Evolutionary conservation across 2,329 filamentous ascomycete species (phyloP), one percentile per base, ranked within the genome.

Genomic region (Neocatenulostroma microsporum): DNA sequence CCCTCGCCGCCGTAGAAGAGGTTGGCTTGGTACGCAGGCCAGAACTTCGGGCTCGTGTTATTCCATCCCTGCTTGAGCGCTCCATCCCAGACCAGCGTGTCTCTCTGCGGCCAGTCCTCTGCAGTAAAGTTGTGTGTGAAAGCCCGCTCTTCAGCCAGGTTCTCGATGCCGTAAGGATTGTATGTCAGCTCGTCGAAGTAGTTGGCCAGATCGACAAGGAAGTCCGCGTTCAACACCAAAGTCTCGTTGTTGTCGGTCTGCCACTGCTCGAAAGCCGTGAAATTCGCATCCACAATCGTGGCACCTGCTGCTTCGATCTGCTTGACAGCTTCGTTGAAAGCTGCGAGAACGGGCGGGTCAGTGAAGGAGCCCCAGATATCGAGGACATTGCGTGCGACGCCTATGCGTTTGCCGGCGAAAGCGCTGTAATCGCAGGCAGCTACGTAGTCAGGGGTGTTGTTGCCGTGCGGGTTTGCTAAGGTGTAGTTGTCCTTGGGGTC

Each of bases 61-160:
- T 72, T 67, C 51, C 69, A 73, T n/a, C 66, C 67, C 3, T 64
- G 55, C 1, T 62, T 61, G 1, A 82, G 61, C 0, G 71, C 63
- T 2, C 53, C 47, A 36, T 81, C 73, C 70, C 76, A 82, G 2
- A 65, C 25, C 0, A 41, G 59, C 0, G 76, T 81, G 56, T 82
- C 66, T n/a, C 76, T 67, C 31, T 66, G 58, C 0, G 79, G 78
- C 46, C 70, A 83, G n/a, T 71, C 66, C 49, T 84, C 80, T 0
- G 56, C 54, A 0, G 66, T 53, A 33, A 65, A 71, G 0, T 47
- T 44, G 20, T 74, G 72, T 0, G 78, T 82, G 46, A 77, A 80
- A 21, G 62, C 60, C 1, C 63, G 62, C 3, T 79, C 57, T 9
- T 76, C 70, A 1, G 58, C 60, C 0, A 83, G 60, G 13, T 57